Base-by-base conservation (phyloP, 371 early-diverging fungal genomes). In the Mucor plumbeus region DNA sequence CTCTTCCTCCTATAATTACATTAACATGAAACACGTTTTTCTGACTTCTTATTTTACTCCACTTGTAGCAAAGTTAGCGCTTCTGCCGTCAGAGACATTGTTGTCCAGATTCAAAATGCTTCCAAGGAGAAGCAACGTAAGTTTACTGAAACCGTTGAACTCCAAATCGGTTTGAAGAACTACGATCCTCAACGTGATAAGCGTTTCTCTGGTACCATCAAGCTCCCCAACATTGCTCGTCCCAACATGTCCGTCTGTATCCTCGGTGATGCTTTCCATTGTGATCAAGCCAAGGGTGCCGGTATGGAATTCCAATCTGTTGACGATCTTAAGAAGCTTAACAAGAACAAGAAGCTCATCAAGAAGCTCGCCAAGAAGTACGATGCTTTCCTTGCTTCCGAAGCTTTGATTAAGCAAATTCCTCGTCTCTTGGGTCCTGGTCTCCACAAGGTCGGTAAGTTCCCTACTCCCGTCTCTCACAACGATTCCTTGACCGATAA, bases 291-390 rank as follows among this genome's bases (percentile, higher is more conserved):
- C 82, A 95, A 96, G 88, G 91, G 88, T 77, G 88, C 91, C 72
- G 91, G 90, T 60, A 88, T 99, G 86, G 97, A 97, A 71, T 95
- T 84, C 91, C 92, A 93, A 88, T 93, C 97, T 59, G 97, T 96
- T 77, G 97, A 99, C 54, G 98, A 98, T 89, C 88, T 97, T 82
- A 97, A 98, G 92, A 98, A 98, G 92, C 91, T 97, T 75, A 78
- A 97, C 94, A 97, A 98, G 94, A 97, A 96, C 94, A 98, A 99
- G 95, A 97, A 96, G 92, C 88, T 92, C 69, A 95, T 97, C 90
- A 99, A 99, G 95, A 98, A 97, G 91, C 91, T 99, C 68, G 96
- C 93, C 80, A 90, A 87, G 88, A 90, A 88, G 80, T 90, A 88
- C 82, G 97, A 99, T 88, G 98, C 98, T 76, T 99, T 99, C 93